Conservation (phyloP, 371 early-diverging fungal species). For the Nematocida major region DNA sequence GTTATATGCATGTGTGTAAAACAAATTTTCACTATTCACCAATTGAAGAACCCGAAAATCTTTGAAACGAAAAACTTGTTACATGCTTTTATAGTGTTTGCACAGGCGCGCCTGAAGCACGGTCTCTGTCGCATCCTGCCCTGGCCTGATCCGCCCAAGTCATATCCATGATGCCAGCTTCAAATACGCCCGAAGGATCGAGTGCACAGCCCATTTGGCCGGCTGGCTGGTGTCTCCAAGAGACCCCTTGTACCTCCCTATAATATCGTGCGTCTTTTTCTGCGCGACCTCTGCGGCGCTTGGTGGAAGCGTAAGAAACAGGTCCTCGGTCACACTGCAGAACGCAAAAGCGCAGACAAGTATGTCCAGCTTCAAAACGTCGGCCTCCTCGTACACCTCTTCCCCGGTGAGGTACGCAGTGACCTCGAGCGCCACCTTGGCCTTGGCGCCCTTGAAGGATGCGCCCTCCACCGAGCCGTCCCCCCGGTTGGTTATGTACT, state of each 20-base stretch:
- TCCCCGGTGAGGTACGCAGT: conserved; percentile 11
- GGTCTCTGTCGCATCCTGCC: not conserved
- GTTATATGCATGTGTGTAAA: conserved; percentile 34
- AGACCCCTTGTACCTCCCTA: not conserved
- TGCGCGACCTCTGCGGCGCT: not conserved
- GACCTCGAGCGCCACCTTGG: not conserved
- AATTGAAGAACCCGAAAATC: not conserved
- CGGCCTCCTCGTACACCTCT: conserved; percentile 5
- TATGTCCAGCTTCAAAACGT: conserved; percentile 6
- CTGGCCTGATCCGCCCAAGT: not conserved
- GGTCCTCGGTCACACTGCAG: conserved; percentile 33
- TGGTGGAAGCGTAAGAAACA: conserved; percentile 20
- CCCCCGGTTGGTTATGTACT: not conserved
- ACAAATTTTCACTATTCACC: conserved; percentile 37
- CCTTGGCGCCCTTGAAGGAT: conserved; percentile 7
- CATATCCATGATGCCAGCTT: conserved; percentile 36
- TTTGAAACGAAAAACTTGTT: not conserved
- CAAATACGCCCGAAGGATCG: conserved; percentile 14
- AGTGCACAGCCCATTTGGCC: conserved; percentile 34
- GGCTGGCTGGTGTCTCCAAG: not conserved
- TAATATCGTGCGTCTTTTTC: conserved; percentile 33
- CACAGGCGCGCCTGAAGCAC: not conserved
- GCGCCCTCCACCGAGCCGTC: not conserved
- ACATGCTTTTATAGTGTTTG: not conserved
- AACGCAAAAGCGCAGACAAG: conserved; percentile 28